Evolutionary conservation across 768 basidiomycete species (phyloP).

Genomic region (Ramaria rubella): DNA sequence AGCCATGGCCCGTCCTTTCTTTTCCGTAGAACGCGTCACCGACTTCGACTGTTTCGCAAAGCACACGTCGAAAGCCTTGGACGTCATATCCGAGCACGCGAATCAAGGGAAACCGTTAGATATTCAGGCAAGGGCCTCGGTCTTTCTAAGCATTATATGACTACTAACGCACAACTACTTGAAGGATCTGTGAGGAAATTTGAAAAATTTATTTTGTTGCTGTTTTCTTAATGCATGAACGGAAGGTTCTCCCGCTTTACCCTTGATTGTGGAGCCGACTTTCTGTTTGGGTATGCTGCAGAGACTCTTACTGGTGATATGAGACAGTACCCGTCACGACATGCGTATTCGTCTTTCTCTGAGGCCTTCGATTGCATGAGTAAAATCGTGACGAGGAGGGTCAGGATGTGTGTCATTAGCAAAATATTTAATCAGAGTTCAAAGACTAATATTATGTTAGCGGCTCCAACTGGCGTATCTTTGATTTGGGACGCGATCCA

Average conservation of each 20-base stretch:
- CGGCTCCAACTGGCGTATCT: conserved; percentile 20
- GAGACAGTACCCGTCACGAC: not conserved
- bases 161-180: not conserved
- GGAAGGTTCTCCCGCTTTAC: conserved; percentile 19
- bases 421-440: not conserved
- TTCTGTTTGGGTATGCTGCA: conserved; percentile 19
- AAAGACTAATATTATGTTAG: not conserved
- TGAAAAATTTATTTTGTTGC: not conserved
- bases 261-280: conserved; percentile 21
- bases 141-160: not conserved
- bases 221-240: not conserved
- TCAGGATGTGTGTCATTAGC: conserved; percentile 14
- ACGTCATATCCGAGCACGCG: conserved; percentile 9
- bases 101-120: conserved; percentile 6
- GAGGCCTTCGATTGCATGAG: conserved; percentile 11
- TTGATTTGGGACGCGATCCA: conserved; percentile 18
- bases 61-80: conserved; percentile 15
- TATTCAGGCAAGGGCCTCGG: conserved; percentile 11
- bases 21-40: conserved; percentile 18
- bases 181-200: not conserved
- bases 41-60: conserved; percentile 18
- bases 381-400: conserved; percentile 8
- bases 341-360: conserved; percentile 9
- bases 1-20: conserved; percentile 20
- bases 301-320: conserved; percentile 2